Evolutionary conservation across 2,329 filamentous ascomycete genomes (phyloP), one percentile per base, ranked within the genome.

Genomic region (Cercospora sesami): DNA sequence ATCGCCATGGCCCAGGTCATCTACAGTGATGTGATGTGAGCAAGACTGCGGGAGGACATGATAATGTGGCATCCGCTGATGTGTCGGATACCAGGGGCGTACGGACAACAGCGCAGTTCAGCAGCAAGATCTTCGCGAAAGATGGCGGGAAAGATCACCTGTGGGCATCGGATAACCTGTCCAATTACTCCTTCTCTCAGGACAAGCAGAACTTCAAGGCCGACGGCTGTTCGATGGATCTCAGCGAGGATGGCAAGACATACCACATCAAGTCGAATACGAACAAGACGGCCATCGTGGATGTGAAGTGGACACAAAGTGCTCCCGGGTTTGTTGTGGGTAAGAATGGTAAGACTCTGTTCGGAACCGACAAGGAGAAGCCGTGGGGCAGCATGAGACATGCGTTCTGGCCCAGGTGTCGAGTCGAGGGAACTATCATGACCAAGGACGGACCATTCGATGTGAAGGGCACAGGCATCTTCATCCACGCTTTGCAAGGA

Each of bases 351-450:
- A 94, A 87, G 71, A 91, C 89, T 65, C 87, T 90, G 74, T 99
- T 90, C 78, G 95, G 95, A 63, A 97, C 93, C 53, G 93, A 99
- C 79, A 88, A 90, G 18, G 80, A 84, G 72, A 88, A 94, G 73
- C 95, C 95, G 1, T 99, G 95, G 95, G 95, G 95, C 39, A 86
- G 86, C 31, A 96, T 99, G 90, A 87, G 90, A 77, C 95, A 99
- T 80, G 87, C 88, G 33, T 98, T 99, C 83, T 99, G 95, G 95
- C 94, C 95, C 33, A 87, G 94, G 73, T 95, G 92, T 80, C 85
- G 84, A 58, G 88, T 90, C 12, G 91, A 94, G 80, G 95, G 95
- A 62, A 91, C 86, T 73, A 93, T 98, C 79, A 88, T 91, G 71
- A 96, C 93, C 68, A 87, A 91, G 75, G 89, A 92, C 36, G 92